Conservation (phyloP, 768 basidiomycete genomes). For the Galerina sulciceps region DNA sequence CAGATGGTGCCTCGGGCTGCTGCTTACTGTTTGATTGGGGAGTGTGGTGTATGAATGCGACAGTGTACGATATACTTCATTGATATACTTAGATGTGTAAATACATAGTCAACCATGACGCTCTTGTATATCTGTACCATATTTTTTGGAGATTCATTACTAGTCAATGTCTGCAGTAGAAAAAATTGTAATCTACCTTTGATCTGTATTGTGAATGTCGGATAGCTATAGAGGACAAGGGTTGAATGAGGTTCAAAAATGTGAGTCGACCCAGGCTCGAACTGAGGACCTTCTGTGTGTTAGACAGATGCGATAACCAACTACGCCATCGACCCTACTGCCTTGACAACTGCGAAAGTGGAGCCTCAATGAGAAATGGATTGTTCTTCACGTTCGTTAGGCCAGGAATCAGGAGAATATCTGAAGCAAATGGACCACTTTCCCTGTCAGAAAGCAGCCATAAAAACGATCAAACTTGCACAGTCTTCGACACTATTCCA, state of each 20-base stretch:
- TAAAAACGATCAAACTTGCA: too few relatives aligned
- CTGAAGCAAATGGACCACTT: too few relatives aligned
- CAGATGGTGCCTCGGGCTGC: background rate
- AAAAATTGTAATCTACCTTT: background rate
- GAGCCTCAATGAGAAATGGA: too few relatives aligned
- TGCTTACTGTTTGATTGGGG: background rate
- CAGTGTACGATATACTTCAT: constrained; percentile 10
- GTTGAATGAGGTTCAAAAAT: constrained; percentile 9
- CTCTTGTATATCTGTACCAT: background rate
- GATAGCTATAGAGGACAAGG: background rate
- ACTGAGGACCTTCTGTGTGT: constrained; percentile 81
- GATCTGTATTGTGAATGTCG: background rate
- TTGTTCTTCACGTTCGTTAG: background rate
- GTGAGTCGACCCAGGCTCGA: constrained; percentile 65
- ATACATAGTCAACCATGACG: background rate
- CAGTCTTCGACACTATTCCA: too few relatives aligned
- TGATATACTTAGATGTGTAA: constrained; percentile 6
- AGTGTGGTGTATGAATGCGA: background rate
- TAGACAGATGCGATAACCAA: constrained; percentile 87
- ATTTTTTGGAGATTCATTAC: background rate
- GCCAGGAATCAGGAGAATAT: background rate
- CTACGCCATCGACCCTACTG: constrained; percentile 62
- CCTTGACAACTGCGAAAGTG: too few relatives aligned
- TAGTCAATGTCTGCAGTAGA: too few relatives aligned
- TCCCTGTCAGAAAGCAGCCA: too few relatives aligned